Evolutionary conservation across 495 filamentous ascomycete species (phyloP), one percentile per base, ranked within the genome.

Genomic region (Trypethelium eluteriae): DNA sequence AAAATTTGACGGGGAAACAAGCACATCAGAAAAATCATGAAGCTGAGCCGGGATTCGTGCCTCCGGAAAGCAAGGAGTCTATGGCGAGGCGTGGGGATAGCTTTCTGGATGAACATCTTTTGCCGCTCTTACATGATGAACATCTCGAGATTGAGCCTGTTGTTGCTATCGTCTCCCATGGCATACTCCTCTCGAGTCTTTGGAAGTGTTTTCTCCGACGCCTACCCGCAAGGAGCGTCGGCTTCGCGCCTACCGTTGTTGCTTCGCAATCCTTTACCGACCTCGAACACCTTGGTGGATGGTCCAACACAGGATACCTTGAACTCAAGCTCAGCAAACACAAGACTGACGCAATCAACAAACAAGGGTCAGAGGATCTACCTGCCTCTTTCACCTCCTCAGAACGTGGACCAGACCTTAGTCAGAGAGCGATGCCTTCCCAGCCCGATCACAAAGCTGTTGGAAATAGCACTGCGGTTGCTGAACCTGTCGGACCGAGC

Each of bases 91-190:
- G 92, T 41, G 80, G 82, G 2, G 81, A 86, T 56, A 72, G 65
- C 0, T 96, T 96, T 70, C 74, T 96, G 16, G 76, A 85, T 47
- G 71, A 74, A 1, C 78, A 87, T 69, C 77, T 94, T 0, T 67
- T 81, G 3, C 88, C 87, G 32, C 64, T 88, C 32, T 44, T 92
- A 12, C 72, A 79, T 32, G 70, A 73, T 11, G 68, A 74, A 0
- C 41, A 72, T 32, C 65, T 68, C 11, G 63, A 63, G 3, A 56
- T 64, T 11, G 36, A 73, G n/a, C 72, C 78, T 1, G 64, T 68
- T 18, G 74, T 93, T 11, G 87, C 84, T 32, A 76, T 93, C 35
- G 89, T 93, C 16, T 86, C 90, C 12, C 92, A 96, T 73, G 92
- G 92, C 47, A 85, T 93, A 38, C 86, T 95, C 34, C 82, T 96